Evolutionary conservation across 2,329 filamentous ascomycete genomes (phyloP), one percentile per base, ranked within the genome.

Genomic region (Aureobasidium zeae): DNA sequence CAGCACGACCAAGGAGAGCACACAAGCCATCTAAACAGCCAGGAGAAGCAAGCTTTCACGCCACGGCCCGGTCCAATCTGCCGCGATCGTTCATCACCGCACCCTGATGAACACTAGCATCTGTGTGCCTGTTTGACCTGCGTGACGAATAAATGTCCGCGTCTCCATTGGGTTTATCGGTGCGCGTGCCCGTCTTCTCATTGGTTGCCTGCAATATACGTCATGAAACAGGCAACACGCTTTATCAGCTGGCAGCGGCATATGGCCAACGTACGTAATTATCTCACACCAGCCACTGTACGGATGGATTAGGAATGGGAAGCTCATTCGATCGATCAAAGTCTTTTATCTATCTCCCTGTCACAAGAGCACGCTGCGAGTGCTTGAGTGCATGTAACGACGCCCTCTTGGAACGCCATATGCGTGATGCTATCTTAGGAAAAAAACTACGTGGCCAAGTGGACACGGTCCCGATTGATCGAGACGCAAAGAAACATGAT

Each of bases 401-500:
- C 26, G 28, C n/a, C 25, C 26, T 9, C 22, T 16, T 39, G 17
- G 16, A 30, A 39, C 30, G 36, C 25, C 22, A 7, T 9, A 41
- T 41, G 37, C 28, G 34, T 43, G 39, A 43, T 43, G 17, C 31
- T 21, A 34, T 34, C 5, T 9, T 31, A 31, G 28, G 20, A n/a
- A n/a, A n/a, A n/a, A 30, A 15, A 43, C 12, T 22, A 21, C 16
- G 21, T 34, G 28, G 16, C 30, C 34, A 43, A 26, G 20, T 22
- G 19, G 33, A 34, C 30, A 34, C 20, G 22, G 25, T 33, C 38
- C n/a, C n/a, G n/a, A n/a, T n/a, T n/a, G n/a, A n/a, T n/a, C n/a
- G n/a, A n/a, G n/a, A n/a, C n/a, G n/a, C n/a, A n/a, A n/a, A n/a
- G n/a, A n/a, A n/a, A n/a, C n/a, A n/a, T n/a, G n/a, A n/a, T 22